Base-by-base conservation (phyloP, 2,329 filamentous ascomycete species). In the Chaetomium sp. region DNA sequence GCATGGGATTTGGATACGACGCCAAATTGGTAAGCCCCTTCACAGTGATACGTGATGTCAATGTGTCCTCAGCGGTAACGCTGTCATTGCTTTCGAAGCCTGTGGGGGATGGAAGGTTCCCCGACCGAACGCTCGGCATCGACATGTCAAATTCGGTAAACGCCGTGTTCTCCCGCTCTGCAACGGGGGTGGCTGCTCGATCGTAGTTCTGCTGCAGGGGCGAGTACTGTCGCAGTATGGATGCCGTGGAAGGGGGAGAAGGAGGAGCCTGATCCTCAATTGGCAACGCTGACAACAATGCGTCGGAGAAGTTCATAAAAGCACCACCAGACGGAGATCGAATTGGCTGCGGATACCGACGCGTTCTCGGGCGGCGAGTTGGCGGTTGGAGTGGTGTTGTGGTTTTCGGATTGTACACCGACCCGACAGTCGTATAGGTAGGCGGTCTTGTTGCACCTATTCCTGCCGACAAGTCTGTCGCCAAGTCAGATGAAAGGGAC, bases 341-440 rank as follows among this genome's bases (percentile, higher is more conserved):
- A 9, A 69, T 49, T 19, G 50, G 45, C 10, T 66, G 65, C 19
- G 65, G 64, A 75, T 76, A 80, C 72, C 81, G 82, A 68, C 78
- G 70, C 38, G 78, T 76, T 60, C 83, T 80, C 19, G 81, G 81
- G 67, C 82, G 81, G 62, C 83, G 81, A 63, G 80, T 74, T 35
- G 83, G 83, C 53, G 83, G 78, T 66, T 84, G 82, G 29, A 85
- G 75, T 16, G 81, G 80, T 50, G 79, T 76, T 16, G 77, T 72
- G 16, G 77, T 74, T 64, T 77, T 77, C 2, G 83, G 82, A 38
- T 83, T 82, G 74, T 83, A 85, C 55, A 84, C 76, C 4, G 83
- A 85, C n/a, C 83, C 83, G 25, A 83, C 83, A 8, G 83, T 85
- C 19, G 83, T 85, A 70, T 85, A 86, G 53, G 79, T 81, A 29